A percentile compares a stretch with the other conserved stretches of the same genome.
Conservation (phyloP, 179 eudicot species). For the Actinidia arguta region DNA sequence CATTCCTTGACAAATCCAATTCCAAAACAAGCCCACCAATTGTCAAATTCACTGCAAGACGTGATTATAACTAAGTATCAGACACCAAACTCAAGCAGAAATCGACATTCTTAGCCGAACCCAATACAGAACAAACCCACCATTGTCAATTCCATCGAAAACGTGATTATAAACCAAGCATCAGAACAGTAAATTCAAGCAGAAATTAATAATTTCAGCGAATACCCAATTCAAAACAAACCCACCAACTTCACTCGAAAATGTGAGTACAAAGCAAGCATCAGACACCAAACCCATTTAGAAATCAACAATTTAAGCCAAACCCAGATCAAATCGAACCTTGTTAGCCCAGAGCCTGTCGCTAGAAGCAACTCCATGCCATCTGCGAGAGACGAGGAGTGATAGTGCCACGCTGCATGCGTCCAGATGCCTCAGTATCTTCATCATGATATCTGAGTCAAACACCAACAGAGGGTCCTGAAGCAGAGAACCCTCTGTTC, state of each 20-base stretch:
- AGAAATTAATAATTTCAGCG: too few species aligned
- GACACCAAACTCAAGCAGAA: too few species aligned
- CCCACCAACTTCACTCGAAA: background rate
- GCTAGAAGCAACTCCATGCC: constrained; percentile 67
- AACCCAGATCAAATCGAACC: constrained; percentile 35
- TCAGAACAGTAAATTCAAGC: too few species aligned
- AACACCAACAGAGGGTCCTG: constrained; percentile 57
- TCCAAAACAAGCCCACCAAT: too few species aligned
- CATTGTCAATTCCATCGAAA: too few species aligned
- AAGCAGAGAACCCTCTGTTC: background rate
- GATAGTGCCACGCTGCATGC: constrained; percentile 75
- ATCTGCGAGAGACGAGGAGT: constrained; percentile 60
- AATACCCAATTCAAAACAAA: too few species aligned
- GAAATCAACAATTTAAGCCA: background rate
- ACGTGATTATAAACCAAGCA: too few species aligned
- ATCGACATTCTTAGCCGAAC: too few species aligned
- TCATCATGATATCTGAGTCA: constrained; percentile 59
- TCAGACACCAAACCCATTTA: background rate
- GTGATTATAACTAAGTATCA: too few species aligned
- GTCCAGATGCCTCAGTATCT: constrained; percentile 50
- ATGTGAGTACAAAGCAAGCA: background rate
- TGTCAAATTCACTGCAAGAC: too few species aligned
- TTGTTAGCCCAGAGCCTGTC: constrained; percentile 64
- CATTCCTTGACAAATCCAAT: too few species aligned
- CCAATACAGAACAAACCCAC: too few species aligned